Base-by-base conservation (phyloP, 176 grass and related monocot species). In the Oryza nivara region DNA sequence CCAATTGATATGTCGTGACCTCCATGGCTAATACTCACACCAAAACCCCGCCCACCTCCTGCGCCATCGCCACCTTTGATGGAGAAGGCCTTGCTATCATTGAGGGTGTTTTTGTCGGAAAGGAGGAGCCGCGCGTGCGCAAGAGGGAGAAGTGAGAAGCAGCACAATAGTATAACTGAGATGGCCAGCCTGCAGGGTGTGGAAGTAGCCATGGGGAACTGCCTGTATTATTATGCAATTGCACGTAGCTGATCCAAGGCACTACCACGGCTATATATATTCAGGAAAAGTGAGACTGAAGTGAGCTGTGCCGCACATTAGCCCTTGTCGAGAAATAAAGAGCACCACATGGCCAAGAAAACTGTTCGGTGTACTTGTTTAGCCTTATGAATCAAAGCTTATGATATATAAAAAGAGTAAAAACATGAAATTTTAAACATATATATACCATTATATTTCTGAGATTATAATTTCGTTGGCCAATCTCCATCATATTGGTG, bases 281-380 rank as follows among this genome's bases (percentile, higher is more conserved):
- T 58, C 52, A 58, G 16, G 22, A 41, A 88, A 73, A 67, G 45
- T 83, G 36, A 36, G 30, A 72, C 44, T n/a, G 2, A 52, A 35
- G 86, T 78, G 86, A 88, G 86, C 68, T 88, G 86, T 78, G 22
- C 54, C 68, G 78, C 83, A 87, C 54, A 72, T 25, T 71, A 63
- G 16, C 36, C 25, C 25, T 64, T 36, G 75, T 72, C 44, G 67
- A 35, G 11, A 63, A 25, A 19, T 78, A 38, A 72, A 38, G 67
- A 48, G 19, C 11, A 38, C 52, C 51, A 79, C 65, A 32, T 61
- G 36, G 52, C 16, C 36, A 63, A 15, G 11, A 47, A 8, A 85
- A 36, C n/a, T 63, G 49, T 60, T 71, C 12, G 41, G 66, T 51
- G 40, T 11, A 77, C 85, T 51, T 70, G 46, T 13, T 87, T 82